Evolutionary conservation across 2,329 filamentous ascomycete species (phyloP), one percentile per base, ranked within the genome.

Genomic region (Juglanconis juglandina): DNA sequence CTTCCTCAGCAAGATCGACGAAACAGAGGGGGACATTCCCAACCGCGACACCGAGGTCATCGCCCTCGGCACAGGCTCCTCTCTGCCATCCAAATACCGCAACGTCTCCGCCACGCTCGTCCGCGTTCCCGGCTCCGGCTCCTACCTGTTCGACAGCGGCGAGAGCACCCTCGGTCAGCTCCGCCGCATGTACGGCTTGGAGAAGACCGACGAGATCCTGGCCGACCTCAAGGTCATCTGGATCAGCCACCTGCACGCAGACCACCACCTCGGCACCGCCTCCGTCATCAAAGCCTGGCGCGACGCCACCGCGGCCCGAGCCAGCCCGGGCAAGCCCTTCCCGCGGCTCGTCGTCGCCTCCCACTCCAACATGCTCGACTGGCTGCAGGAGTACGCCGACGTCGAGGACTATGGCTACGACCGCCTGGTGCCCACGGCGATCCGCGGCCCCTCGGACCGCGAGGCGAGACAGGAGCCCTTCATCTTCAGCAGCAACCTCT

Each of bases 211-310:
- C 34, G 80, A 87, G n/a, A 81, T 96, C 11, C 78, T 99, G n/a
- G 82, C 79, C 61, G 87, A 96, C 64, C 79, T 99, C 48, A 88
- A 87, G 57, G 85, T 87, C 66, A 88, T 99, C 64, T 96, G 92
- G 86, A 95, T 99, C 75, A 96, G 91, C 73, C 95, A 99, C 76
- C 79, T 96, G 64, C 95, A 99, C 73, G 95, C 95, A 4, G 95
- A 99, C 75, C 95, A 99, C 75, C 95, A 98, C 70, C 83, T 99
- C 24, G 95, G 95, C 34, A 90, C 87, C 1, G 81, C 85, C n/a
- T 84, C 87, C 5, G 78, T 98, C n/a, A 85, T 98, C 69, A 87
- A 85, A 68, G 90, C 90, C 5, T 96, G 92, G 91, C 86, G 91
- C 58, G 81, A 87, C 48, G 77, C 75, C 64, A 82, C 76, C 46